Conservation (phyloP, 805 yeast genomes). For the Hemisphaericaspora nanyangensis region DNA sequence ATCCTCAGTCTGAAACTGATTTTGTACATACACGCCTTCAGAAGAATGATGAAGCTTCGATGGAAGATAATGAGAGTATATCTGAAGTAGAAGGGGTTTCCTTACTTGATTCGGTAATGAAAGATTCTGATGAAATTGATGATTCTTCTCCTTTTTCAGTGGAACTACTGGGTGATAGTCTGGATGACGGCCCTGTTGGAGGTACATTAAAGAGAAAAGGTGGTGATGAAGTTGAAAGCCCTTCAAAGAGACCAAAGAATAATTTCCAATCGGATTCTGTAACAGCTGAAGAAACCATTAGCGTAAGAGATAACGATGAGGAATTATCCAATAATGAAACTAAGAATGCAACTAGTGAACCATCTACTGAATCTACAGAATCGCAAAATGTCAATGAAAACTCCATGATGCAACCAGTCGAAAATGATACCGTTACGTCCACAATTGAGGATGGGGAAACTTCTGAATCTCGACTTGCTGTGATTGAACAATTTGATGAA, state of each 20-base stretch:
- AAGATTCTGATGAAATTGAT: slow-evolving; percentile 9
- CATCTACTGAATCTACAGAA: neutral
- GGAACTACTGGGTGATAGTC: too few relatives aligned
- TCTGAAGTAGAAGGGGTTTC: slow-evolving; percentile 5
- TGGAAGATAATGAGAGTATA: slow-evolving; percentile 4
- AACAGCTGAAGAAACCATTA: neutral
- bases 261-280: too few relatives aligned
- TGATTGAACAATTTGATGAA: neutral
- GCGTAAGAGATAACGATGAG: too few relatives aligned
- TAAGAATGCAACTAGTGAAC: neutral
- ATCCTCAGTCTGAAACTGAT: too few relatives aligned
- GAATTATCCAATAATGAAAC: neutral
- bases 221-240: neutral
- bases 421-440: neutral
- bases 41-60: too few relatives aligned
- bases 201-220: neutral
- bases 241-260: neutral
- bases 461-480: neutral
- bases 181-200: neutral
- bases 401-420: neutral
- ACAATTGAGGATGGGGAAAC: neutral
- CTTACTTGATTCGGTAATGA: slow-evolving; percentile 3
- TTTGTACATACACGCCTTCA: too few relatives aligned
- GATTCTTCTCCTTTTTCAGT: neutral
- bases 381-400: neutral